These are phyloP conservation scores for Penicillium coprophilum DNA, from an alignment of 495 filamentous ascomycete genomes.

Conservation along the genomic window DNA sequence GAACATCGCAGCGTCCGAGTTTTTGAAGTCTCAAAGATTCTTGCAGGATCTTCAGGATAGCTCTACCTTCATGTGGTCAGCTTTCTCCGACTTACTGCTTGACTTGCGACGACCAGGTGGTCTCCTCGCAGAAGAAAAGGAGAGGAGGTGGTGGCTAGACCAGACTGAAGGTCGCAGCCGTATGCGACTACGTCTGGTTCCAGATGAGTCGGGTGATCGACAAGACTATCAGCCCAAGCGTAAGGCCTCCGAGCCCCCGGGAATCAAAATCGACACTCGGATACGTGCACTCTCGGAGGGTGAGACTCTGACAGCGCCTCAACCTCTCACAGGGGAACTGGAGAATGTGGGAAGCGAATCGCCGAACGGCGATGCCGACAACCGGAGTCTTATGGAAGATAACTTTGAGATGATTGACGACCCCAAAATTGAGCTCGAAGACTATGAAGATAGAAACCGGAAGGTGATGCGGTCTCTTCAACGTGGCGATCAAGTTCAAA, in stretches of 20 bases:
- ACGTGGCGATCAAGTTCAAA: constrained; percentile 87
- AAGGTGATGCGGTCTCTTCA: constrained; percentile 96
- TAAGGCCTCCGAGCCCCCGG: constrained; percentile 53
- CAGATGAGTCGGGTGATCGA: constrained; percentile 64
- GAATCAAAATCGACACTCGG: constrained; percentile 39
- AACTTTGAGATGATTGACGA: constrained; percentile 95
- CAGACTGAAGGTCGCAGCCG: constrained; percentile 93
- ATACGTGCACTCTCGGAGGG: constrained; percentile 30
- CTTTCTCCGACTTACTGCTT: constrained; percentile 69
- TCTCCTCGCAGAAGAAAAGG: constrained; percentile 64
- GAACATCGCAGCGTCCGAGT: constrained; percentile 89
- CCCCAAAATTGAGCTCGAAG: constrained; percentile 75
- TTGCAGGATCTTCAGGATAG: constrained; percentile 92
- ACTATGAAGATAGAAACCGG: constrained; percentile 93
- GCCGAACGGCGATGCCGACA: constrained; percentile 45
- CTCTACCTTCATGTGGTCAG: constrained; percentile 66
- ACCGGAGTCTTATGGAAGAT: constrained; percentile 61
- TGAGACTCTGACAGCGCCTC: constrained; percentile 41
- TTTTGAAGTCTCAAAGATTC: constrained; percentile 82
- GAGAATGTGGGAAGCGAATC: constrained; percentile 26
- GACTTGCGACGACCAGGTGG: constrained; percentile 75
- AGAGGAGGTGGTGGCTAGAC: constrained; percentile 84
- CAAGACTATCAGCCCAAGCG: constrained; percentile 86
- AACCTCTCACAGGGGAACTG: constrained; percentile 27
- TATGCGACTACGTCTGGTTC: constrained; percentile 84